Evolutionary conservation across 2,329 filamentous ascomycete genomes (phyloP).

Genomic region (Metarhizium brunneum): DNA sequence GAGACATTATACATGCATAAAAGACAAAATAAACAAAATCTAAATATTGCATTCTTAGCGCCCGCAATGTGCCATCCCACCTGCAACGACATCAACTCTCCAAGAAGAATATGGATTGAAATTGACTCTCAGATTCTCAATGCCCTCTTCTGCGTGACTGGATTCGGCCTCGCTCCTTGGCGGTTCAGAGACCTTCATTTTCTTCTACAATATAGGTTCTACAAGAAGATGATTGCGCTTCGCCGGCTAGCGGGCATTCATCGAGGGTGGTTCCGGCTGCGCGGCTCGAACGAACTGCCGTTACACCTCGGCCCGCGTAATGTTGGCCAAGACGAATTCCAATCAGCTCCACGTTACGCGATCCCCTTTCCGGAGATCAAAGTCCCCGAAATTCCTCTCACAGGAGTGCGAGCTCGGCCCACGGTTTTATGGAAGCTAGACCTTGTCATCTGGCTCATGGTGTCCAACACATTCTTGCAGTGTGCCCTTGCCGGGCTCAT

Average conservation of each 20-base stretch:
- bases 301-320: conserved; percentile 42
- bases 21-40: background rate
- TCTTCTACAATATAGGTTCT: conserved; percentile 54
- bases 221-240: conserved; percentile 44
- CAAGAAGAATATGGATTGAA: conserved; percentile 78
- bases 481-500: conserved; percentile 68
- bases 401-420: conserved; percentile 59
- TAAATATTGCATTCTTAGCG: conserved; percentile 16
- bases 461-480: conserved; percentile 73
- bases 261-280: conserved; percentile 64
- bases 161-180: conserved; percentile 78
- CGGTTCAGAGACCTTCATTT: conserved; percentile 73
- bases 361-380: conserved; percentile 56
- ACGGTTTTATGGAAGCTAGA: conserved; percentile 69
- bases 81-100: conserved; percentile 65
- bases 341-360: conserved; percentile 22
- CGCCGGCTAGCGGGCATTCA: conserved; percentile 66
- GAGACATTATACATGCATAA: background rate
- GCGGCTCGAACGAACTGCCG: conserved; percentile 52
- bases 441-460: conserved; percentile 68
- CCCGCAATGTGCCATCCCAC: conserved; percentile 63
- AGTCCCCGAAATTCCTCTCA: conserved; percentile 59
- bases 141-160: conserved; percentile 77
- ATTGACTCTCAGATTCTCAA: conserved; percentile 72
- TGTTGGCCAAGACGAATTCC: conserved; percentile 30